Evolutionary conservation across 805 yeast genomes (phyloP).

Genomic region (Yamadazyma paraphyllophila): DNA sequence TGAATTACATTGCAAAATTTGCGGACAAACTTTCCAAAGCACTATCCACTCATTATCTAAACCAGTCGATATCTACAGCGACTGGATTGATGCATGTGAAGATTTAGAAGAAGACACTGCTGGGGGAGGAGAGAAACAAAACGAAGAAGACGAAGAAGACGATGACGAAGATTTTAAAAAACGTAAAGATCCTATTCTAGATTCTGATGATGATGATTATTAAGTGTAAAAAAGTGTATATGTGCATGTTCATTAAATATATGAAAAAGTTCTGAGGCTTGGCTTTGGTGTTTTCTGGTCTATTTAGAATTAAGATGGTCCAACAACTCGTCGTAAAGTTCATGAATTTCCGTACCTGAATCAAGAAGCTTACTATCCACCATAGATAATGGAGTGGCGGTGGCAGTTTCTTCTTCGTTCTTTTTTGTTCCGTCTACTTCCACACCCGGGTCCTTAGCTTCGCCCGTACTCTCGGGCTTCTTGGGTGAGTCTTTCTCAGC

Average conservation of each 20-base stretch:
- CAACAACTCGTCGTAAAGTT: constrained; percentile 24
- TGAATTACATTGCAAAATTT: constrained; percentile 80
- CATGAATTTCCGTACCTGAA: constrained; percentile 14
- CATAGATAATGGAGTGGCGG: constrained; percentile 5
- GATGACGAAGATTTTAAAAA: constrained; percentile 27
- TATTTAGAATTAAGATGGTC: constrained; percentile 12
- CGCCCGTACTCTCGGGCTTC: not conserved
- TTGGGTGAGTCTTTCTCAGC: not conserved
- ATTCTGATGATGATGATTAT: constrained; percentile 34
- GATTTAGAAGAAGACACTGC: constrained; percentile 63
- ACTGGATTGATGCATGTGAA: constrained; percentile 97
- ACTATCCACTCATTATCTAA: constrained; percentile 80
- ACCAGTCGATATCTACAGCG: constrained; percentile 93
- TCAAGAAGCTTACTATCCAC: constrained; percentile 7
- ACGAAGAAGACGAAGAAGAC: constrained; percentile 27
- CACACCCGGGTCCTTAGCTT: not conserved
- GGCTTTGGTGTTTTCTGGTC: not conserved
- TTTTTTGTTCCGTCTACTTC: not conserved
- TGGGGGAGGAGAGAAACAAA: constrained; percentile 21
- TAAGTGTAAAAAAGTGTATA: constrained; percentile 6
- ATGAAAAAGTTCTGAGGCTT: too few species aligned
- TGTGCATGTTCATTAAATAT: not conserved
- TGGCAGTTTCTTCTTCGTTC: not conserved
- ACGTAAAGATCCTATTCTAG: constrained; percentile 16
- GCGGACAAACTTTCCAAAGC: constrained; percentile 92